phyloP scores from a whole-genome alignment of 441 rosid genomes.

The Biscutella auriculata region DNA sequence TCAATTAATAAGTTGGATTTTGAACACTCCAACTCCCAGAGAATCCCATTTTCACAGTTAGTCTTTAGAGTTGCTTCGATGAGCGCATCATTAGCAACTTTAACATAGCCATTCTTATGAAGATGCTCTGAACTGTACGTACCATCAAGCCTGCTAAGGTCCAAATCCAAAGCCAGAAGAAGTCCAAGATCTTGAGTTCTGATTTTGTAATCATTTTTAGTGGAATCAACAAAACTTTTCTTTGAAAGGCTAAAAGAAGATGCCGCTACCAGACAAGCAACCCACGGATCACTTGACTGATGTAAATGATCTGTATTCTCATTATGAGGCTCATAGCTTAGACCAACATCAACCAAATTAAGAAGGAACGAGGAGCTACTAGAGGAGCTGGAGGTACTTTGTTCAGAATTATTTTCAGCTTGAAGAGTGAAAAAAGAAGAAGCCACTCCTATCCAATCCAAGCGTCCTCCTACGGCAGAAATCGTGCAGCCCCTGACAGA shows the following conservation, averaged over 20 bases:
- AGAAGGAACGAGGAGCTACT: slow-evolving; percentile 49
- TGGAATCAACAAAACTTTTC: slow-evolving; percentile 28
- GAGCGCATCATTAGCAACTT: slow-evolving; percentile 70
- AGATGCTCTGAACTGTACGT: slow-evolving; percentile 57
- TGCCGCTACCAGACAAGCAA: slow-evolving; percentile 80
- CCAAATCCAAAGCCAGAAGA: slow-evolving; percentile 50
- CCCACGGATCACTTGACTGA: slow-evolving; percentile 33
- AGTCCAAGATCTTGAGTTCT: slow-evolving; percentile 79
- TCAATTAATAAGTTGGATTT: slow-evolving; percentile 57
- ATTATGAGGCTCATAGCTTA: slow-evolving; percentile 78
- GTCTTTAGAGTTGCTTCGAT: slow-evolving; percentile 59
- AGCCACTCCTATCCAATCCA: slow-evolving; percentile 82
- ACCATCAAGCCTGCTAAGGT: slow-evolving; percentile 38
- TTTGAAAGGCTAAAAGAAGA: slow-evolving; percentile 65
- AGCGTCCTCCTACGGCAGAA: slow-evolving; percentile 83
- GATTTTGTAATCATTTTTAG: slow-evolving; percentile 43
- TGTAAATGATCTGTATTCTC: slow-evolving; percentile 26
- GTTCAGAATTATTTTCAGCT: slow-evolving; percentile 25
- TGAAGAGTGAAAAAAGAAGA: slow-evolving; percentile 55
- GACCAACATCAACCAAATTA: slow-evolving; percentile 73
- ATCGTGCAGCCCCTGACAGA: slow-evolving; percentile 69
- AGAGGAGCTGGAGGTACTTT: slow-evolving; percentile 30
- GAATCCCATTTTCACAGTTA: slow-evolving; percentile 42
- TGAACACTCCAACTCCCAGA: slow-evolving; percentile 77
- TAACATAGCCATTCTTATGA: slow-evolving; percentile 58